Conservation (phyloP, 805 yeast species). For the Candida sithepensis region DNA sequence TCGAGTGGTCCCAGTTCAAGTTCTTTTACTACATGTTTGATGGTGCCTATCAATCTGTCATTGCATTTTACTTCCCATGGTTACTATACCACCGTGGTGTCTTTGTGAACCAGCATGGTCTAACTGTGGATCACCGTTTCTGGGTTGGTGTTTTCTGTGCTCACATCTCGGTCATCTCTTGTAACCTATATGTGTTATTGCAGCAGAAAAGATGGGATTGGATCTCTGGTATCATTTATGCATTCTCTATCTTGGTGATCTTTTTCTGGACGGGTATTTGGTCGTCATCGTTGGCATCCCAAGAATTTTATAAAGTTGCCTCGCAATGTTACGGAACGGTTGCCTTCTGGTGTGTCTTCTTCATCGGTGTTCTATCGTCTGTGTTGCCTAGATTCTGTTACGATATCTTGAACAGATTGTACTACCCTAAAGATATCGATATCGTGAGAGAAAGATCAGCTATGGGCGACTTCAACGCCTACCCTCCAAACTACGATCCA, state of each 20-base stretch:
- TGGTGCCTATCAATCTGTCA: slow-evolving; percentile 68
- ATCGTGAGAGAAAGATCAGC: slow-evolving; percentile 61
- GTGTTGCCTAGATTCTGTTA: slow-evolving; percentile 58
- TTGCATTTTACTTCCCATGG: slow-evolving; percentile 68
- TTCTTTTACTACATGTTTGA: slow-evolving; percentile 64
- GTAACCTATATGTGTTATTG: slow-evolving; percentile 62
- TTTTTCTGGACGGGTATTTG: slow-evolving; percentile 82
- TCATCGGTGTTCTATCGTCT: slow-evolving; percentile 52
- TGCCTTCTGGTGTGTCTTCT: slow-evolving; percentile 61
- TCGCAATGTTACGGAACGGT: slow-evolving; percentile 57
- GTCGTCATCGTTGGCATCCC: slow-evolving; percentile 47
- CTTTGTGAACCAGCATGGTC: slow-evolving; percentile 43
- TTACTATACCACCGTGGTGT: slow-evolving; percentile 45
- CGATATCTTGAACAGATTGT: slow-evolving; percentile 48
- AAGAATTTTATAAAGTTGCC: slow-evolving; percentile 65
- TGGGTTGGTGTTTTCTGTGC: slow-evolving; percentile 67
- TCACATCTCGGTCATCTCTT: slow-evolving; percentile 57
- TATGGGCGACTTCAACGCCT: slow-evolving; percentile 47
- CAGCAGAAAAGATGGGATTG: slow-evolving; percentile 80
- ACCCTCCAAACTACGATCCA: slow-evolving; percentile 51
- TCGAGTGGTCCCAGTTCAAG: slow-evolving; percentile 57
- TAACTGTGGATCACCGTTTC: slow-evolving; percentile 59
- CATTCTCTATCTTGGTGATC: slow-evolving; percentile 53
- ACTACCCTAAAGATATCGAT: slow-evolving; percentile 64
- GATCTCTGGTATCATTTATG: slow-evolving; percentile 50